Percentiles rank a stretch among this genome's conserved stretches.
These are phyloP conservation scores for Trichoderma lentiforme DNA, from an alignment of 2,329 filamentous ascomycete genomes.

Conservation along the genomic window DNA sequence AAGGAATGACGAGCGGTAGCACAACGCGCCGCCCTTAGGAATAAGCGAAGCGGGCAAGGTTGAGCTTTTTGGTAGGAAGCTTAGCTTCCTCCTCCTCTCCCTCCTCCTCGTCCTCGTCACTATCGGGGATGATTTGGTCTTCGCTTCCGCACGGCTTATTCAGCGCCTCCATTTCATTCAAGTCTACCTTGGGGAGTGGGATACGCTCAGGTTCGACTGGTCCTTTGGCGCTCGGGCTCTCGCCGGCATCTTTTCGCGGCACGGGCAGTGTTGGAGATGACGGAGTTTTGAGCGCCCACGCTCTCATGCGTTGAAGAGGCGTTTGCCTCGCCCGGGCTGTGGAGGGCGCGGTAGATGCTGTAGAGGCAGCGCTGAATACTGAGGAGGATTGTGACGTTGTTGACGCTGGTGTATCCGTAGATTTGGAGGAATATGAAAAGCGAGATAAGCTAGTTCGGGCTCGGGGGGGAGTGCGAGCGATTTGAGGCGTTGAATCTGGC, in stretches of 20 bases:
- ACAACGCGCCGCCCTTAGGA: constrained; percentile 19
- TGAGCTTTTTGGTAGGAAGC: constrained; percentile 34
- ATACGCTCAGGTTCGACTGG: constrained; percentile 54
- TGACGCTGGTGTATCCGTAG: constrained; percentile 34
- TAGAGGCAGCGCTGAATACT: constrained; percentile 35
- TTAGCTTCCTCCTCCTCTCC: constrained; percentile 39
- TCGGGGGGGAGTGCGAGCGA: constrained; percentile 31
- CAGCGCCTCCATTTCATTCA: constrained; percentile 51
- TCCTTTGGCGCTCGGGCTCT: constrained; percentile 33
- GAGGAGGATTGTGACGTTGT: constrained; percentile 35
- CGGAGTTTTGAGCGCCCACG: constrained; percentile 36
- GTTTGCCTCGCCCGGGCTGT: constrained; percentile 45
- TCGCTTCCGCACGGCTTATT: constrained; percentile 52
- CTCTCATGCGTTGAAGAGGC: constrained; percentile 53
- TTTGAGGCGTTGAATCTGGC: constrained; percentile 22
- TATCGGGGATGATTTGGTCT: constrained; percentile 54
- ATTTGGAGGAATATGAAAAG: constrained; percentile 35
- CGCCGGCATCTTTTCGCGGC: constrained; percentile 26
- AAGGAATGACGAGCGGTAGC: neutral
- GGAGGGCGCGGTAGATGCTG: constrained; percentile 39
- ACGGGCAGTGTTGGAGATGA: constrained; percentile 31
- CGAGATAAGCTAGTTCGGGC: constrained; percentile 31
- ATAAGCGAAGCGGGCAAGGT: constrained; percentile 50
- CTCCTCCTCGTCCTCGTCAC: constrained; percentile 45
- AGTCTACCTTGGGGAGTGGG: constrained; percentile 52